phyloP scores from a whole-genome alignment of 2,329 filamentous ascomycete genomes.

The Fusarium domesticum region DNA sequence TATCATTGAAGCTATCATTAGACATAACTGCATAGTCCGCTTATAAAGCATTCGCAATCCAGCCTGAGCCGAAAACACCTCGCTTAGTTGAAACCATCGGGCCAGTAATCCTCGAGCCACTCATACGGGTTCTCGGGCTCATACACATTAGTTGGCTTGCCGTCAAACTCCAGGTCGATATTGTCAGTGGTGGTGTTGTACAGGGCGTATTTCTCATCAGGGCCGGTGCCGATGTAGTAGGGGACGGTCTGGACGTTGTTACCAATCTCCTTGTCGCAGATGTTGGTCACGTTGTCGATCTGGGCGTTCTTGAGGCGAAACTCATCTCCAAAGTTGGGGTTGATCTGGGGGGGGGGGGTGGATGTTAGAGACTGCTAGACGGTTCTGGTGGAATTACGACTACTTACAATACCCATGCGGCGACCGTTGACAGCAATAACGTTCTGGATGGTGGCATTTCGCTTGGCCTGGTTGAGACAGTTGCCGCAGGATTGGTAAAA shows the following conservation, averaged over 20 bases:
- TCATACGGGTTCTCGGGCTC: slow-evolving; percentile 44
- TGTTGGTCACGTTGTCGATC: slow-evolving; percentile 23
- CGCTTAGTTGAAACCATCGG: slow-evolving; percentile 25
- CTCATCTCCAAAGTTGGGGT: slow-evolving; percentile 31
- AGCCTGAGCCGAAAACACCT: not conserved
- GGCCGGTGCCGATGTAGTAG: slow-evolving; percentile 24
- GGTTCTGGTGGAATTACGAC: no score
- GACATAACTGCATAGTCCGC: not conserved
- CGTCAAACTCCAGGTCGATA: slow-evolving; percentile 25
- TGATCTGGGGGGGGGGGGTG: slow-evolving; percentile 17
- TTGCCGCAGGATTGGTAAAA: slow-evolving; percentile 32
- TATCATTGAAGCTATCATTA: not conserved
- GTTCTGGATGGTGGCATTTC: slow-evolving; percentile 30
- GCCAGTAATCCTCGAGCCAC: slow-evolving; percentile 52
- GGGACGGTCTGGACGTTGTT: slow-evolving; percentile 31
- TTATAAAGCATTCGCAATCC: not conserved
- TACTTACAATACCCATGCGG: slow-evolving; percentile 26
- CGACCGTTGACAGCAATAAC: slow-evolving; percentile 26
- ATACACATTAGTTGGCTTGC: slow-evolving; percentile 20
- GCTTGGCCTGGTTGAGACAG: slow-evolving; percentile 29
- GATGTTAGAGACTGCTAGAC: not conserved
- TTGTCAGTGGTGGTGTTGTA: slow-evolving; percentile 29
- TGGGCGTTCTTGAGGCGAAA: slow-evolving; percentile 30
- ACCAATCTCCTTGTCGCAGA: slow-evolving; percentile 30
- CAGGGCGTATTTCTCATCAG: slow-evolving; percentile 29